Base-by-base conservation (phyloP, 176 grass and related monocot species). In the Rhynchospora pubera region DNA sequence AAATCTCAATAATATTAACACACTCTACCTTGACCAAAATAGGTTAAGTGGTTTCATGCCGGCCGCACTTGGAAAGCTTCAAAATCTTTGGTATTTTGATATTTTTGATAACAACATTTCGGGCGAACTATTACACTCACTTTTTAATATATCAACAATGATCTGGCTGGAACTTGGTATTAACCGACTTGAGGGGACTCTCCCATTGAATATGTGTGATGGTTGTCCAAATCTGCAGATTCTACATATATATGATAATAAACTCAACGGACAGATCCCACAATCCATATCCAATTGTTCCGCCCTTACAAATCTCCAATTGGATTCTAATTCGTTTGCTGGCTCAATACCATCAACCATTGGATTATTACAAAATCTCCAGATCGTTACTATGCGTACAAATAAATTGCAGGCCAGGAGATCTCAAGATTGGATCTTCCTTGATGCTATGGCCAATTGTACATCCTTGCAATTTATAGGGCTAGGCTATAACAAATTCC, bases 111-210 rank as follows among this genome's bases (percentile, higher is more conserved):
- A 91, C 28, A 66, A 34, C 16, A 44, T 89, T 10, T 91, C 76
- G 61, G 87, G 90, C 23, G 80, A 84, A 22, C 86, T 91, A 62
- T 87, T 84, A 42, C 1, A 23, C 21, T 67, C 90, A 1, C 19
- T 91, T 18, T 81, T 63, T 5, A 77, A 85, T 2, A 81, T 62
- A 10, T 63, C 85, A 57, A 83, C 68, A 62, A 26, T 89, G 43
- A 14, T 81, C 11, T 42, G 39, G 22, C 39, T 91, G 4, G 15
- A 28, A 4, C 50, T 71, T 63, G 7, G 73, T 16, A 13, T 12
- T 7, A 89, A 89, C 69, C 13, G 62, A 9, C 56, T 91, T 79
- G 15, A 85, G 43, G 90, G 90, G 8, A 3, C 21, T 32, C 86
- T 89, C 16, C 81, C 90, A 1, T 6, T 23, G 5, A 68, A 87